Base-by-base conservation (phyloP, 106 monocot species). In the Phalaenopsis aphrodite region DNA sequence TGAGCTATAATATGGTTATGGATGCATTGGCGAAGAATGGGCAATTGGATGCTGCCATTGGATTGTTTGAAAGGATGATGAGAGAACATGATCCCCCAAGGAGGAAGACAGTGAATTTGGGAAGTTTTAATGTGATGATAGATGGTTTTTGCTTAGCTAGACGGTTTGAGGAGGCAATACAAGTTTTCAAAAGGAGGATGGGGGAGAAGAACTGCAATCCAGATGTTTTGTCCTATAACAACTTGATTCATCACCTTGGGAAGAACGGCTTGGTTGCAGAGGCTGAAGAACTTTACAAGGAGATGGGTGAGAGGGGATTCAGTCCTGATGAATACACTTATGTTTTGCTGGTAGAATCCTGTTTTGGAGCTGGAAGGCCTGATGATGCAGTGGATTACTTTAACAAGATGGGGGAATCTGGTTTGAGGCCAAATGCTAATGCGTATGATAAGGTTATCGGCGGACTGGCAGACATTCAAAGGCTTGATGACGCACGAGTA, bases 111-210 rank as follows among this genome's bases (percentile, higher is more conserved):
- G 92, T 94, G 75, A 93, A 98, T 75, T 73, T 98, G n/a, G 94
- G 98, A 56, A 92, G 82, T 65, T 98, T 98, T 78, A 98, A 94
- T 84, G 98, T 94, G 75, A 89, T 94, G 90, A 89, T 90, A 11
- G 92, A 98, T 84, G 94, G 87, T 2, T 94, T 85, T 42, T 94
- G 98, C 56, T 76, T 75, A 1, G 85, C 81, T 1, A 80, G 82
- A 48, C 88, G 76, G 78, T 94, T 98, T 73, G 83, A 85, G 11
- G 94, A 98, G 56, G 98, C 94, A 0, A 85, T 98, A 52, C 76
- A 71, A 10, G 75, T 92, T 5, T 98, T 98, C 75, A 75, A 30
- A 42, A 75, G 86, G 64, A 82, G 68, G 77, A 93, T 94, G 94
- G 83, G 83, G 14, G 94, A 94, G 85, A 92, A 84, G 89, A 90